Evolutionary conservation across 495 filamentous ascomycete species (phyloP).

Genomic region (Thozetella sp.): DNA sequence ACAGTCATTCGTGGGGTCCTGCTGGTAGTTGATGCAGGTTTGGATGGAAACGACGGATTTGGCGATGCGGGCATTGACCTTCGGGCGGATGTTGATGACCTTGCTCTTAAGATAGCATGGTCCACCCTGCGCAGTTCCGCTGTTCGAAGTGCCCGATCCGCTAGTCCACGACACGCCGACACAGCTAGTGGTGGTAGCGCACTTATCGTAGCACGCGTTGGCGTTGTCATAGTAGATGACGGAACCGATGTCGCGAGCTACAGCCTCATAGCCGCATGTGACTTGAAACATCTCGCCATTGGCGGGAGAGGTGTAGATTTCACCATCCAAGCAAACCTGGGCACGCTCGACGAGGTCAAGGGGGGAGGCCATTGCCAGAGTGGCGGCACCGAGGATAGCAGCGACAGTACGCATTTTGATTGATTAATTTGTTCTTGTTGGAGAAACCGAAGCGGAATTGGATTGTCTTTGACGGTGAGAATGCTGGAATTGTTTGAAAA

Average conservation of each 20-base stretch:
- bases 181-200: background rate
- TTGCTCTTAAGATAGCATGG: constrained; percentile 1
- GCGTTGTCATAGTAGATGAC: background rate
- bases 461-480: background rate
- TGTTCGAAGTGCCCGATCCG: background rate
- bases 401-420: background rate
- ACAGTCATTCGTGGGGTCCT: background rate
- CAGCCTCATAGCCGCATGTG: background rate
- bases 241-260: background rate
- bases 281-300: background rate
- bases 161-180: background rate
- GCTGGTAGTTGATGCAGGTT: background rate
- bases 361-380: background rate
- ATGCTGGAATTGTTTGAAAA: too few relatives aligned
- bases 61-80: background rate
- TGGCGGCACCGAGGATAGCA: background rate
- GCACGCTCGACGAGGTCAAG: background rate
- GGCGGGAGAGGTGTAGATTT: background rate
- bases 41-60: background rate
- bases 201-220: background rate
- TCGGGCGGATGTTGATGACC: background rate
- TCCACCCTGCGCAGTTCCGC: background rate
- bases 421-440: background rate
- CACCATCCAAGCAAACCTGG: background rate
- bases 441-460: background rate